Evolutionary conservation across 108 stramenopile species (phyloP).

Genomic region (Poteriospumella lacustris): DNA sequence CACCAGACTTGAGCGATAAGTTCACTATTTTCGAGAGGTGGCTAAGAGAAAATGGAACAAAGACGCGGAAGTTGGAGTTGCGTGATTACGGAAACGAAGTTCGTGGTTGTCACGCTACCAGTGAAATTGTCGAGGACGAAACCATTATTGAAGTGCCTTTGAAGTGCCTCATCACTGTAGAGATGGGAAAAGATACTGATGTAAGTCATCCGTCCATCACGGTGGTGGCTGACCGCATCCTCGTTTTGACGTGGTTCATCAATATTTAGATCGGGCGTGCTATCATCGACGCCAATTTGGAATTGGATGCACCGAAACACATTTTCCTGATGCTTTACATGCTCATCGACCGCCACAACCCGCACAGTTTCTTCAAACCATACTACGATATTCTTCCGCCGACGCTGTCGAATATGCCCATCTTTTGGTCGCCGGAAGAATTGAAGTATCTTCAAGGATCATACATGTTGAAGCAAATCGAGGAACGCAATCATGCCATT

Average conservation of each 20-base stretch:
- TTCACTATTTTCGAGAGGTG: constrained; percentile 14
- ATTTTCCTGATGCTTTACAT: constrained; percentile 94
- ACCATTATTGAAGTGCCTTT: constrained; percentile 70
- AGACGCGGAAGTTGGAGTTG: constrained; percentile 3
- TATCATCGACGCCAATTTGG: constrained; percentile 65
- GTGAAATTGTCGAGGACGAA: constrained; percentile 70
- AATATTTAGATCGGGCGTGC: constrained; percentile 74
- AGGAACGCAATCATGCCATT: constrained; percentile 68
- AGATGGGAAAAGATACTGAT: constrained; percentile 84
- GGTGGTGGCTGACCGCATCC: neutral
- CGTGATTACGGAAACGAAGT: constrained; percentile 70
- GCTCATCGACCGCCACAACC: constrained; percentile 79
- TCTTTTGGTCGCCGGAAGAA: constrained; percentile 87
- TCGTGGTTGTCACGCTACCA: constrained; percentile 86
- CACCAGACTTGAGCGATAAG: neutral
- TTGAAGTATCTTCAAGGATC: constrained; percentile 73
- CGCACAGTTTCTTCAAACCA: constrained; percentile 83
- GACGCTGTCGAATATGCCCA: constrained; percentile 86
- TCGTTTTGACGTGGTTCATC: neutral
- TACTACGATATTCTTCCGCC: constrained; percentile 91
- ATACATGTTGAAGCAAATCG: constrained; percentile 68
- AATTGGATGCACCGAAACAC: constrained; percentile 96
- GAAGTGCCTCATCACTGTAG: constrained; percentile 92
- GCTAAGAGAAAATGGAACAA: constrained; percentile 18
- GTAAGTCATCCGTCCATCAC: neutral